A percentile compares a stretch with the other conserved stretches of the same genome.
phyloP scores from a whole-genome alignment of 352 stramenopile species.

The Plasmopara muralis region DNA sequence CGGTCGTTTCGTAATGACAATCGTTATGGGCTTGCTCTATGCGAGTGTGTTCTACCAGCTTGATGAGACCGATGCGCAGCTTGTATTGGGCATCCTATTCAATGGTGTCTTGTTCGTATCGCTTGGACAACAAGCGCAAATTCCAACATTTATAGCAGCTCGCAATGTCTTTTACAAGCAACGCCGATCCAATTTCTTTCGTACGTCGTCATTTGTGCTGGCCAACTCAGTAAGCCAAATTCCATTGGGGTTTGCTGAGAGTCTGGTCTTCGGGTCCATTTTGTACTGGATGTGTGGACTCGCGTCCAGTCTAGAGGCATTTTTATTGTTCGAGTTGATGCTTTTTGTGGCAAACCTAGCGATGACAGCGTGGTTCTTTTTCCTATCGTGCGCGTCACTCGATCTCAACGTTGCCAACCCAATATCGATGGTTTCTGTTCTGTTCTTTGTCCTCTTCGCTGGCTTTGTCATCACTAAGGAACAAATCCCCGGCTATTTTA shows the following conservation, averaged over 20 bases:
- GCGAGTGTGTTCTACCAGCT: constrained; percentile 35
- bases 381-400: constrained; percentile 10
- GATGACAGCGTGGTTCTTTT: constrained; percentile 17
- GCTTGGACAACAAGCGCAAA: constrained; percentile 50
- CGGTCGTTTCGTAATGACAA: constrained; percentile 24
- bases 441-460: constrained; percentile 21
- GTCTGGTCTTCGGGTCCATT: constrained; percentile 64
- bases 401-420: constrained; percentile 22
- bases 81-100: constrained; percentile 72
- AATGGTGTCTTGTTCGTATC: constrained; percentile 56
- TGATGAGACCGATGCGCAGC: constrained; percentile 20
- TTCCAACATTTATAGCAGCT: constrained; percentile 59
- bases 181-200: constrained; percentile 68
- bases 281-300: constrained; percentile 80
- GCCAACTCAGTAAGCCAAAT: constrained; percentile 28
- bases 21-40: constrained; percentile 39
- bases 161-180: constrained; percentile 76
- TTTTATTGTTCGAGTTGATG: constrained; percentile 32
- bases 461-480: constrained; percentile 22
- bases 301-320: constrained; percentile 11
- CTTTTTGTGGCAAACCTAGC: constrained; percentile 32
- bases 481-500: constrained; percentile 24
- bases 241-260: constrained; percentile 32
- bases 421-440: constrained; percentile 12
- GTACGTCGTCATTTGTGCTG: constrained; percentile 57